These are phyloP conservation scores for Chlorophyllum brunneum DNA, from an alignment of 768 basidiomycete genomes.

Conservation along the genomic window DNA sequence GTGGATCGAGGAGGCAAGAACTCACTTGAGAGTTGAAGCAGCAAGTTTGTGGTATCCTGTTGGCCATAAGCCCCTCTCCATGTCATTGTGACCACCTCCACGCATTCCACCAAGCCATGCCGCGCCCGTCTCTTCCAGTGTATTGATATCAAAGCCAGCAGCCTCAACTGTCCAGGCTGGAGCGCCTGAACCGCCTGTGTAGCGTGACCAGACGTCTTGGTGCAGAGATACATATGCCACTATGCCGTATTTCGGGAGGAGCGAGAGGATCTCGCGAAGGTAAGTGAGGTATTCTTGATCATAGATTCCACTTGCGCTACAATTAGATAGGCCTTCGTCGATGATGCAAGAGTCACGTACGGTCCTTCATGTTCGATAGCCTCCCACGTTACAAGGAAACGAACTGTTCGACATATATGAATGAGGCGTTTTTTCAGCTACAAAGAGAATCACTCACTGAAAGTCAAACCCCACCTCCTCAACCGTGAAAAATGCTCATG, in stretches of 20 bases:
- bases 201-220: slow-evolving; percentile 96
- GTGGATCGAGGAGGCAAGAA: slow-evolving; percentile 13
- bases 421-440: background rate
- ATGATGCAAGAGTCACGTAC: slow-evolving; percentile 44
- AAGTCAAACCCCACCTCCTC: slow-evolving; percentile 83
- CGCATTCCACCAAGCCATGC: slow-evolving; percentile 84
- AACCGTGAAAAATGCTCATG: slow-evolving; percentile 78
- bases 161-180: slow-evolving; percentile 93
- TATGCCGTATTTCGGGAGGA: slow-evolving; percentile 71
- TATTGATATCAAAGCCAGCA: slow-evolving; percentile 80
- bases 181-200: slow-evolving; percentile 92
- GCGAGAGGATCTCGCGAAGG: slow-evolving; percentile 60
- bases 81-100: slow-evolving; percentile 70
- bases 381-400: slow-evolving; percentile 96
- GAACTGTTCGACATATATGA: slow-evolving; percentile 43
- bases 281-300: slow-evolving; percentile 83
- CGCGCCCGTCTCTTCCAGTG: slow-evolving; percentile 77
- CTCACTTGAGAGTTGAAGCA: slow-evolving; percentile 90
- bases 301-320: slow-evolving; percentile 62
- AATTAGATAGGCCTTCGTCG: slow-evolving; percentile 3
- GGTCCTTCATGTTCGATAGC: slow-evolving; percentile 91
- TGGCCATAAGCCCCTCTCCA: slow-evolving; percentile 86
- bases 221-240: slow-evolving; percentile 78
- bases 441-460: slow-evolving; percentile 49
- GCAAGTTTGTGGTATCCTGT: slow-evolving; percentile 92